Base-by-base conservation (phyloP, 768 basidiomycete species). In the Leccinum arenicola region DNA sequence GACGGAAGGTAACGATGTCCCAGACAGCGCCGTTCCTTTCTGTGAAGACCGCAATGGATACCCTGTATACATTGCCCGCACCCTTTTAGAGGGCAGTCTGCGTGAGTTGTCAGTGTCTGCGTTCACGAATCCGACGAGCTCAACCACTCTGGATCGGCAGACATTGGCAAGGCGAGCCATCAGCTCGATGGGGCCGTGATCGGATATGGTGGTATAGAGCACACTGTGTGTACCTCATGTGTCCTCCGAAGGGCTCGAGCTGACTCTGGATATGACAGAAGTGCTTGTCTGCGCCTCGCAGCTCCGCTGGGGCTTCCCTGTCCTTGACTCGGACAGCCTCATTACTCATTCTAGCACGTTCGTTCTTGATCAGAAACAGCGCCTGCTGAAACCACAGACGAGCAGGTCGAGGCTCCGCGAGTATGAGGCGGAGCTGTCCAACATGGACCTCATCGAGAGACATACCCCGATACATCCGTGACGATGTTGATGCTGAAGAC, bases 201-300 rank as follows among this genome's bases (percentile, higher is more conserved):
- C 23, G 64, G 68, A 27, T 76, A 62, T 55, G 70, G 69, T 23
- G 76, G 76, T 6, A 74, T 64, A 52, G 75, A 76, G 52, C 68
- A 66, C 54, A 64, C 67, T 2, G 75, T 75, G 60, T 40, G 67
- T 31, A 23, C 43, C 15, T 48, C 7, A 29, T n/a, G 38, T 54
- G 21, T 36, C 10, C 19, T 3, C n/a, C 2, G 2, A 15, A 17
- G 31, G 25, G 31, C 40, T 23, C 6, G 53, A 10, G 35, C 52
- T 61, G 3, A 64, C 11, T 2, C 53, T 55, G 36, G 14, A 36
- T 5, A 36, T 14, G 36, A 36, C 50, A 76, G 75, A 76, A 56
- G 69, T 76, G 36, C 71, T 75, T 4, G 75, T 77, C 4, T 73
- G 73, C 52, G 71, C 71, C n/a, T 73, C 71, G 25, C 68, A 71